Conservation (phyloP, 441 rosid genomes). For the Jatropha multifida region DNA sequence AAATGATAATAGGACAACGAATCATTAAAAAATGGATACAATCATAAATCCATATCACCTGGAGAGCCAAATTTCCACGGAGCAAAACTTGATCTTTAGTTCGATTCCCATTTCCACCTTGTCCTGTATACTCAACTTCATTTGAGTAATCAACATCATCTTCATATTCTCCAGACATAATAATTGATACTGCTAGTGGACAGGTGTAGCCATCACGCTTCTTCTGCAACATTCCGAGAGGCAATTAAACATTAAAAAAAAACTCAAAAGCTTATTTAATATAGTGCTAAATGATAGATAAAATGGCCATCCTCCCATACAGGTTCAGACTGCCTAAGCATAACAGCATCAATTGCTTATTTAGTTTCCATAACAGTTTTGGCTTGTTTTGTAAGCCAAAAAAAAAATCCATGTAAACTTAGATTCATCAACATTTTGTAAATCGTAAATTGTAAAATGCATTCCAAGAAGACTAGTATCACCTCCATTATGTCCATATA, state of each 20-base stretch:
- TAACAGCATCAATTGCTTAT: background rate
- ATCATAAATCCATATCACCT: constrained; percentile 35
- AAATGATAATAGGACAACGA: background rate
- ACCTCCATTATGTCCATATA: background rate
- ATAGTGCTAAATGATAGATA: background rate
- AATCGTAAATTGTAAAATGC: background rate
- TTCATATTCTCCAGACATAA: constrained; percentile 39
- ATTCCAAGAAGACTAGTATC: background rate
- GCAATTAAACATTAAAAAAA: background rate
- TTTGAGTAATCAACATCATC: constrained; percentile 38
- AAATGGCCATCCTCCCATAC: background rate
- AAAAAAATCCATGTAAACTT: background rate
- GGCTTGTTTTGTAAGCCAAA: background rate
- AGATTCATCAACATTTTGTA: background rate
- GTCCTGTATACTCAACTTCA: constrained; percentile 44
- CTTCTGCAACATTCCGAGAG: constrained; percentile 25
- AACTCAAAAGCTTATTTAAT: background rate
- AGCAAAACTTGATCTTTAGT: constrained; percentile 35
- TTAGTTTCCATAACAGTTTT: background rate
- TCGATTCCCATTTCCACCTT: constrained; percentile 42
- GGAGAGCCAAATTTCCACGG: constrained; percentile 50
- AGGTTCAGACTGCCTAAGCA: background rate
- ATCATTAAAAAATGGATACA: background rate
- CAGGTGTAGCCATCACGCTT: constrained; percentile 22
- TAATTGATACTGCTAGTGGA: constrained; percentile 41